Evolutionary conservation across 768 basidiomycete genomes (phyloP), one percentile per base, ranked within the genome.

Genomic region (Psilocybe cubensis): DNA sequence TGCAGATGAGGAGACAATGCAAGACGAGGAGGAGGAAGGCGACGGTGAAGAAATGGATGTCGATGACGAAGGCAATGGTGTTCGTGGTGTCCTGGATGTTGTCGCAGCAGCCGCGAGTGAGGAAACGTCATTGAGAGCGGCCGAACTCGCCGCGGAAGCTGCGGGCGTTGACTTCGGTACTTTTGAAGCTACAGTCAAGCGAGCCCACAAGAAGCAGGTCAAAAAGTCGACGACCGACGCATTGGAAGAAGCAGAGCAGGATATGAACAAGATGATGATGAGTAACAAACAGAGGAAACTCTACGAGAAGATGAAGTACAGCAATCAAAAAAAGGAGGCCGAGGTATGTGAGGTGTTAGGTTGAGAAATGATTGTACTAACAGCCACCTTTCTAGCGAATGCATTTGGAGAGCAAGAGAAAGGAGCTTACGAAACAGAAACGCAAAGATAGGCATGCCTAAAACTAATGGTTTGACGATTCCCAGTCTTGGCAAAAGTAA

Each of bases 241-340:
- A 60, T 69, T 63, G 45, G 72, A 73, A 63, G 76, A 76, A 60
- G 72, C 74, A 33, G 92, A 94, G 69, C 80, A 86, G 66, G 91
- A 96, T 69, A 92, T 96, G 90, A 89, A 92, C 74, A 96, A 96
- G 82, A 96, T 98, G 88, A 82, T 98, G 85, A 88, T 97, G 88
- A 96, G 92, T 78, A 94, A 93, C 73, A 94, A 91, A 76, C 90
- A 96, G 72, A 84, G 87, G 65, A 96, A 96, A 74, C 74, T 97
- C 65, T 96, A 96, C 71, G 93, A 94, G 74, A 90, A 90, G 75
- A 91, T 97, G 85, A 93, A 94, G 76, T 85, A 91, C 69, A 87
- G 88, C 62, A 83, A 96, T 69, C 81, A 83, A 70, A 91, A 88
- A 74, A 87, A 87, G 58, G 79, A 80, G 12, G 75, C 80, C 23